Percentiles rank a stretch among this genome's conserved stretches.
Evolutionary conservation across 768 basidiomycete species (phyloP).

Genomic region (Pulveroboletus sp.): DNA sequence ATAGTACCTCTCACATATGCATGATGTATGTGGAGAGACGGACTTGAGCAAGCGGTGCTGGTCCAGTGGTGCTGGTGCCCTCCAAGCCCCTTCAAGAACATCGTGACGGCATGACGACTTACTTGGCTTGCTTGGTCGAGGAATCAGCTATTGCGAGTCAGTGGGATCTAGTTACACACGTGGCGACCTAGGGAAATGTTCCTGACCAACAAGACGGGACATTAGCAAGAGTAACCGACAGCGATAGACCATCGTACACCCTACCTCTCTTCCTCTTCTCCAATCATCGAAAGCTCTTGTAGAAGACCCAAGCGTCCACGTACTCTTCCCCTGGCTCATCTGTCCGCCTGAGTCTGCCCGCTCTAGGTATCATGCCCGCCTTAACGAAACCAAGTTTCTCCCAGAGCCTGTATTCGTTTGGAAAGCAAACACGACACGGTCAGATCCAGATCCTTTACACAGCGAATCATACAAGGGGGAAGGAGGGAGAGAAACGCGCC

Average conservation of each 20-base stretch:
- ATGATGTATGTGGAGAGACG: neutral
- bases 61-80: neutral
- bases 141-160: neutral
- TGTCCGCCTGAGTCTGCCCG: constrained; percentile 61
- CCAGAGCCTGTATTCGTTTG: constrained; percentile 49
- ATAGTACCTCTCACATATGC: constrained; percentile 3
- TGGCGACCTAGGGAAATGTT: neutral
- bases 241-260: neutral
- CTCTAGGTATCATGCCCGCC: constrained; percentile 70
- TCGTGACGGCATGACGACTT: neutral
- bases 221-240: neutral
- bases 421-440: neutral
- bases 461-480: neutral
- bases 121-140: neutral
- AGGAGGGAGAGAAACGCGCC: neutral
- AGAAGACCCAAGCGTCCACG: constrained; percentile 82
- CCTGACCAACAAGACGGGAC: neutral
- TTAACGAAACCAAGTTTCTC: constrained; percentile 76
- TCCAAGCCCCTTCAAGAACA: neutral
- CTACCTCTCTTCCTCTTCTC: neutral
- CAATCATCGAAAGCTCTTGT: constrained; percentile 61
- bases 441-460: neutral
- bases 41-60: neutral
- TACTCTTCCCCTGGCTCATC: constrained; percentile 81
- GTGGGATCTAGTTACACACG: neutral